These are phyloP conservation scores for Radiomyces spectabilis DNA, from an alignment of 192 early-diverging fungal species.

Conservation along the genomic window DNA sequence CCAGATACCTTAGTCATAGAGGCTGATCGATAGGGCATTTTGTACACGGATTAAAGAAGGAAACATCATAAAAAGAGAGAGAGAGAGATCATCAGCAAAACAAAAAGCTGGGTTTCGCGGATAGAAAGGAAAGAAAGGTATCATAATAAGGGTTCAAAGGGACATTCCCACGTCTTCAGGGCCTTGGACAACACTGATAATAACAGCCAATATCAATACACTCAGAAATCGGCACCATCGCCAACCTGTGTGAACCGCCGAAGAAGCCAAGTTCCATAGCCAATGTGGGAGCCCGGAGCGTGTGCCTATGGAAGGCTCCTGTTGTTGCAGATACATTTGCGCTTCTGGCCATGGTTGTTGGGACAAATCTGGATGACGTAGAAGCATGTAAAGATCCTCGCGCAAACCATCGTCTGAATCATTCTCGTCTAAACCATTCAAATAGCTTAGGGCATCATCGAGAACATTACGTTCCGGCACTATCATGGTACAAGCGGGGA, in stretches of 20 bases:
- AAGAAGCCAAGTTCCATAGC: too few relatives aligned
- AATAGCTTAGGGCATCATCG: slow-evolving; percentile 7
- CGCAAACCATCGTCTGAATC: neutral
- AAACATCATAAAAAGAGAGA: neutral
- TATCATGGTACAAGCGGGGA: too few relatives aligned
- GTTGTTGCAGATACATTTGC: neutral
- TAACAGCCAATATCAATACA: slow-evolving; percentile 9
- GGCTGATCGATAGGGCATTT: too few relatives aligned
- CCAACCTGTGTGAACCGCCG: slow-evolving; percentile 7
- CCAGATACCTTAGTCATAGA: too few relatives aligned
- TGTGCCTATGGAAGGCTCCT: too few relatives aligned
- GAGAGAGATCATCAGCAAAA: neutral
- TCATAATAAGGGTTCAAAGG: neutral
- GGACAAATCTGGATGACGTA: slow-evolving; percentile 8
- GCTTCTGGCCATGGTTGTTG: neutral
- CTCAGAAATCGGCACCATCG: slow-evolving; percentile 23
- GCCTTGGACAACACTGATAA: slow-evolving; percentile 12
- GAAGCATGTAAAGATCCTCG: slow-evolving; percentile 4
- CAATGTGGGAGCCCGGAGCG: too few relatives aligned
- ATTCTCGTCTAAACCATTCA: neutral
- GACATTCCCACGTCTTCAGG: slow-evolving; percentile 6
- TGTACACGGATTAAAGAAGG: too few relatives aligned
- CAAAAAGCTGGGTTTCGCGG: neutral
- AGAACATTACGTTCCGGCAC: slow-evolving; percentile 1
- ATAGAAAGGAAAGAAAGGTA: neutral